Percentiles rank a stretch among this genome's conserved stretches.
phyloP scores from a whole-genome alignment of 805 yeast species.

The Priceomyces melissophilus region DNA sequence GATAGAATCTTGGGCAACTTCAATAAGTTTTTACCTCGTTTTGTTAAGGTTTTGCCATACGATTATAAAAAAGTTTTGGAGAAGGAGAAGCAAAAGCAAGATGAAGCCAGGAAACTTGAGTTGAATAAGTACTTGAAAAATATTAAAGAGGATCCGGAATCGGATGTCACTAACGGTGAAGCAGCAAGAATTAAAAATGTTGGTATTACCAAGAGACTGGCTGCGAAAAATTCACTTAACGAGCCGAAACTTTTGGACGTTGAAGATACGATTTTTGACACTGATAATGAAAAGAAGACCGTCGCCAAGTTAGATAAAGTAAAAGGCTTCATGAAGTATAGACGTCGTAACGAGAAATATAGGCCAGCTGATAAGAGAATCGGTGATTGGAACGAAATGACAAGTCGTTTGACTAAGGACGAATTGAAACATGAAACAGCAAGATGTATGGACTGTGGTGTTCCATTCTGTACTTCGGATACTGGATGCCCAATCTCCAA shows the following conservation, averaged over 20 bases:
- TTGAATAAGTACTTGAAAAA: constrained; percentile 63
- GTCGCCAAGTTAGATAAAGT: constrained; percentile 67
- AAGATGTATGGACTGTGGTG: constrained; percentile 99
- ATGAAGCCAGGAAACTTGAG: constrained; percentile 63
- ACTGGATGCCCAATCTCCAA: constrained; percentile 98
- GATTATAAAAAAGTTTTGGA: constrained; percentile 91
- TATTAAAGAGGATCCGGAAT: constrained; percentile 76
- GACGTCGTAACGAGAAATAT: constrained; percentile 82
- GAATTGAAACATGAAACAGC: constrained; percentile 92
- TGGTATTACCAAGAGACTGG: constrained; percentile 23
- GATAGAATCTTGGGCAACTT: constrained; percentile 78
- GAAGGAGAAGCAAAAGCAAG: constrained; percentile 62
- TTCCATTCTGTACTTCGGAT: constrained; percentile 97
- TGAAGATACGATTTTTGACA: constrained; percentile 82
- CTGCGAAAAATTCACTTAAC: constrained; percentile 21
- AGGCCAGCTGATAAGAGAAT: constrained; percentile 73
- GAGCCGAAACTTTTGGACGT: constrained; percentile 89
- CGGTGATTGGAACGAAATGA: constrained; percentile 89
- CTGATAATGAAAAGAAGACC: constrained; percentile 60
- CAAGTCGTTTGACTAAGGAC: constrained; percentile 74
- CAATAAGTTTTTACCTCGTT: constrained; percentile 81
- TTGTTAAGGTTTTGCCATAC: constrained; percentile 88
- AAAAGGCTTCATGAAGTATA: constrained; percentile 92
- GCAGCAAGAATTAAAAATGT: constrained; percentile 54
- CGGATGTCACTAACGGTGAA: constrained; percentile 89